Evolutionary conservation across 441 rosid species (phyloP).

Genomic region (Gossypium aridum): DNA sequence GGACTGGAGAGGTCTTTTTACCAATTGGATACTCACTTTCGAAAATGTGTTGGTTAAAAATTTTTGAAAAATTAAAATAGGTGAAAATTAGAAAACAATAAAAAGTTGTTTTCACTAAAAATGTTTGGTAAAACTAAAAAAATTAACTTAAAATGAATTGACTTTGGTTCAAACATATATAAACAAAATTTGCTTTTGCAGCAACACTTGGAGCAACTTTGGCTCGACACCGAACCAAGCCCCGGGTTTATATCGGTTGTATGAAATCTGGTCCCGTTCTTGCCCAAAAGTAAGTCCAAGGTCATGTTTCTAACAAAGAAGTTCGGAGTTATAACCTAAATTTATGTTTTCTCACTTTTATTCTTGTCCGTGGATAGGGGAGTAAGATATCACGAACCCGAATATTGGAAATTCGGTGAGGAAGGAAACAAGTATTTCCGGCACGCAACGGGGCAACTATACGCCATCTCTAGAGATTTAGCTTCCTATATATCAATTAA

Average conservation of each 20-base stretch:
- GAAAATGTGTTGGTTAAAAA: no score
- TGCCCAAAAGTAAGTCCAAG: constrained; percentile 15
- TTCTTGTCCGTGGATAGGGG: constrained; percentile 37
- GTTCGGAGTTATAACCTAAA: neutral
- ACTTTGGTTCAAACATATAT: no score
- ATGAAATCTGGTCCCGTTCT: constrained; percentile 20
- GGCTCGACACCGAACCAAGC: constrained; percentile 12
- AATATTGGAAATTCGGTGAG: constrained; percentile 93
- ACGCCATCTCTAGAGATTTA: constrained; percentile 77
- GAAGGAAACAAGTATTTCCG: constrained; percentile 88
- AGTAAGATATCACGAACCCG: constrained; percentile 90
- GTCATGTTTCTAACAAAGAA: neutral
- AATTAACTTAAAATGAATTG: no score
- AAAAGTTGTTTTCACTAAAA: no score
- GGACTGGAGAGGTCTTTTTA: no score
- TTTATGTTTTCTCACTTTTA: neutral
- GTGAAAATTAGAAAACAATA: no score
- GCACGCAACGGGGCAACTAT: constrained; percentile 91
- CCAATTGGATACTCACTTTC: no score
- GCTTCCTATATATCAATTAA: constrained; percentile 78
- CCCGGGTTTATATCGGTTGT: constrained; percentile 15
- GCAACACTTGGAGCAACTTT: constrained; percentile 19
- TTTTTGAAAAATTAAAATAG: no score
- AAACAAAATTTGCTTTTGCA: constrained; percentile 1
- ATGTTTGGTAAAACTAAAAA: no score